These are phyloP conservation scores for Hericium alpestre DNA, from an alignment of 768 basidiomycete genomes.

Conservation along the genomic window DNA sequence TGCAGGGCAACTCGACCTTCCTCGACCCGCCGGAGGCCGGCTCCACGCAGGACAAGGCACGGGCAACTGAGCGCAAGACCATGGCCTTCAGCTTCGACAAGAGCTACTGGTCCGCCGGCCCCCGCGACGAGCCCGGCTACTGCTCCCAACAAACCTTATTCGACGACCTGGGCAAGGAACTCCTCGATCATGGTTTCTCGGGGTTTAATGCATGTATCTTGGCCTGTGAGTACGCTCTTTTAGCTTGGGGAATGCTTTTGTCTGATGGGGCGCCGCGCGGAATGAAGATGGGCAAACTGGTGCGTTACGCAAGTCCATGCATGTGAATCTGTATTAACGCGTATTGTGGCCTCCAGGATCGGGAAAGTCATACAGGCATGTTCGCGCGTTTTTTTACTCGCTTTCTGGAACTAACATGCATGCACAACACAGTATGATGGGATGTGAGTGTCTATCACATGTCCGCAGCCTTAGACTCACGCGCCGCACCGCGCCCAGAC, in stretches of 20 bases:
- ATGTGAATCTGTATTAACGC: background rate
- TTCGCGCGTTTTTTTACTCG: constrained; percentile 5
- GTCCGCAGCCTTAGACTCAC: background rate
- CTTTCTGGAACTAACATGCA: background rate
- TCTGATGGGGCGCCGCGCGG: background rate
- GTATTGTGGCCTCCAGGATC: constrained; percentile 42
- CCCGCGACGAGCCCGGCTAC: constrained; percentile 80
- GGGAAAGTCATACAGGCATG: constrained; percentile 86
- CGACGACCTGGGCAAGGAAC: constrained; percentile 86
- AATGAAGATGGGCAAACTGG: constrained; percentile 72
- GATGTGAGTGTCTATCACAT: constrained; percentile 50
- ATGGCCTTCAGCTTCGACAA: constrained; percentile 94
- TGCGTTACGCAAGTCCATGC: constrained; percentile 26
- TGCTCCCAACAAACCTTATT: constrained; percentile 93
- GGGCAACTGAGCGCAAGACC: constrained; percentile 82
- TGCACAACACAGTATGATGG: constrained; percentile 69
- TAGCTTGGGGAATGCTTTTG: constrained; percentile 5
- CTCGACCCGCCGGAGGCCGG: constrained; percentile 81
- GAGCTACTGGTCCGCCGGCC: constrained; percentile 93
- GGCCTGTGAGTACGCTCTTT: constrained; percentile 65
- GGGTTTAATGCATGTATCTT: constrained; percentile 99
- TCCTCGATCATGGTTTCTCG: constrained; percentile 89
- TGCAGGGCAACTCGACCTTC: constrained; percentile 89
- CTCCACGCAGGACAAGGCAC: constrained; percentile 40
- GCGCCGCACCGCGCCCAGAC: constrained; percentile 34